Conservation (phyloP, 345 rosid genomes). For the Camelina sativa region DNA sequence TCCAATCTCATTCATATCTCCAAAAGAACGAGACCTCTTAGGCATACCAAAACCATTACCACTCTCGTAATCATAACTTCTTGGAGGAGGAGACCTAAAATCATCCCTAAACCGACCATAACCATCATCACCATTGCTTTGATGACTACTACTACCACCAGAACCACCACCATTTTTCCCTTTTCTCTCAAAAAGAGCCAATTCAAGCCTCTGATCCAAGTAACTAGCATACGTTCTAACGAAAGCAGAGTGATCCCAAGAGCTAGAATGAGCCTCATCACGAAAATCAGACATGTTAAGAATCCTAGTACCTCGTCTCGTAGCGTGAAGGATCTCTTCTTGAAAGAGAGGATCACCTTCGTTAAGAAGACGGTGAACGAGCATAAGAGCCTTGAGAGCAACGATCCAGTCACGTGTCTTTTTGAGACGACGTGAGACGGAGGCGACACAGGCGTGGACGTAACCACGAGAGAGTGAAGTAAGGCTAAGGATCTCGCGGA, state of each 20-base stretch:
- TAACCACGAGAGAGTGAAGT: conserved; percentile 84
- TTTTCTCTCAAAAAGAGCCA: conserved; percentile 56
- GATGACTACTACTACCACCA: conserved; percentile 47
- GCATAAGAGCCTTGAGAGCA: conserved; percentile 77
- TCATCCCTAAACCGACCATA: conserved; percentile 50
- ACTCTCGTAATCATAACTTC: conserved; percentile 61
- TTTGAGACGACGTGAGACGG: conserved; percentile 73
- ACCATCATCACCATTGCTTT: conserved; percentile 46
- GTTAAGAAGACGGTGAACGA: conserved; percentile 69
- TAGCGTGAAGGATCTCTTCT: conserved; percentile 77
- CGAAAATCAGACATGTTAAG: conserved; percentile 84
- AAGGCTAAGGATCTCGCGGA: conserved; percentile 76
- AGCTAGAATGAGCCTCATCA: conserved; percentile 78
- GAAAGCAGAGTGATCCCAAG: conserved; percentile 87
- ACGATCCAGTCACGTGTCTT: conserved; percentile 95
- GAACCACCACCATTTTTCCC: conserved; percentile 36
- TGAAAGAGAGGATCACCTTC: conserved; percentile 75
- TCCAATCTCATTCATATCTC: conserved; percentile 66
- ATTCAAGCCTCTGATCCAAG: conserved; percentile 81
- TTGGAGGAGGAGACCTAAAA: conserved; percentile 76
- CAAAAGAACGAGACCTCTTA: conserved; percentile 67
- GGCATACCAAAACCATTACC: conserved; percentile 54
- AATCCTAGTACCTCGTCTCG: conserved; percentile 77
- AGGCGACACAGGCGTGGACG: conserved; percentile 69
- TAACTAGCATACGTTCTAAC: conserved; percentile 74